Base-by-base conservation (phyloP, 2,329 filamentous ascomycete species). In the Xylaria sp. region DNA sequence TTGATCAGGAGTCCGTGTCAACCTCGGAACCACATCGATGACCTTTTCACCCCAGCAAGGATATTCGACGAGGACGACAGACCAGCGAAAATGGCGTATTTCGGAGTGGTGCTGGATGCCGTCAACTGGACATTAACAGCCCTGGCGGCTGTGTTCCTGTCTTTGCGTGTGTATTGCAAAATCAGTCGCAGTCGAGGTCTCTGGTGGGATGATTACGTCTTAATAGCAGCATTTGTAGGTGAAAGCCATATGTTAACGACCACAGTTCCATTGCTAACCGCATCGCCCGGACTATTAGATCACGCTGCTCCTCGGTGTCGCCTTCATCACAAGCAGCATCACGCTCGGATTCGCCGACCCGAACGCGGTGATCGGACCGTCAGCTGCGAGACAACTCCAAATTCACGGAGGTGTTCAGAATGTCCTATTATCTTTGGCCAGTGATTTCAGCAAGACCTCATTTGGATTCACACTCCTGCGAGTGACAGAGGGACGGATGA, bases 201-300 rank as follows among this genome's bases (percentile, higher is more conserved):
- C 41, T 75, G 73, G 72, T 75, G 73, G 73, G 73, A 74, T 51
- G 73, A 75, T 34, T 66, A 75, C 25, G 62, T 75, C 34, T 65
- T 75, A 23, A 71, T 75, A 69, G 65, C 63, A 37, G 60, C 71
- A 20, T 75, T 65, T 56, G 73, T 75, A 65, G 58, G 73, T 55
- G 28, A 52, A 59, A 31, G 18, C 10, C 20, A 23, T 41, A 18
- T 25, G 7, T n/a, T 15, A 37, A 10, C n/a, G 10, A 2, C 23
- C 60, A 39, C 13, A 10, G 41, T 55, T 12, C 39, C 18, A 23
- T 50, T 28, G 55, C 64, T 67, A 46, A 67, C 18, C 25, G 2
- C 20, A 12, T 6, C 12, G 44, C 6, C n/a, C 13, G 23, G 50
- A 57, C 59, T 58, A 62, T 63, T 58, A 55, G 52, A 39, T 37